These are phyloP conservation scores for Simplicillium aogashimaense DNA, from an alignment of 2,329 filamentous ascomycete genomes.

Conservation along the genomic window DNA sequence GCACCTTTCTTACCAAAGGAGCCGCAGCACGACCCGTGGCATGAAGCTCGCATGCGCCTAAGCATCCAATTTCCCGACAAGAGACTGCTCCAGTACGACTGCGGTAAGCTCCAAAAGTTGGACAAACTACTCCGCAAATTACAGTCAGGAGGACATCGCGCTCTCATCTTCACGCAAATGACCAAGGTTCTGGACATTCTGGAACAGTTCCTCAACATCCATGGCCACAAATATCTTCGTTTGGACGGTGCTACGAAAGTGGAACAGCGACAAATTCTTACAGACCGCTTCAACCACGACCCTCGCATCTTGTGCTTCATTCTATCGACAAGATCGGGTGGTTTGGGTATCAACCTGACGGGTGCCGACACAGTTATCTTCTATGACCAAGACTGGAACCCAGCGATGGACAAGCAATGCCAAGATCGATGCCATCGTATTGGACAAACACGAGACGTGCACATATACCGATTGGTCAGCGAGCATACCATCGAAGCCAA, in stretches of 20 bases:
- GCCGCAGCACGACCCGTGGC: conserved; percentile 67
- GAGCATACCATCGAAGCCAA: conserved; percentile 97
- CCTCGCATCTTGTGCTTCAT: conserved; percentile 90
- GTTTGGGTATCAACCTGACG: conserved; percentile 90
- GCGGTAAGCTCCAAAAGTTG: conserved; percentile 86
- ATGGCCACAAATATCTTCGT: conserved; percentile 92
- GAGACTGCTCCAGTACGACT: conserved; percentile 92
- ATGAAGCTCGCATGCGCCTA: conserved; percentile 82
- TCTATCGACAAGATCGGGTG: conserved; percentile 85
- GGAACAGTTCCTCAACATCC: conserved; percentile 95
- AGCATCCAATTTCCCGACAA: conserved; percentile 97
- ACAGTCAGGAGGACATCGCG: conserved; percentile 83
- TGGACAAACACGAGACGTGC: conserved; percentile 92
- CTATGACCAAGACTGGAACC: conserved; percentile 99
- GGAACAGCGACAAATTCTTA: conserved; percentile 89
- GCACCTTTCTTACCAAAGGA: conserved; percentile 47
- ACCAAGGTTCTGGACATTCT: conserved; percentile 96
- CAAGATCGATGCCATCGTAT: conserved; percentile 97
- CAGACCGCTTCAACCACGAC: conserved; percentile 94
- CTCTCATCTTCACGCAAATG: conserved; percentile 99
- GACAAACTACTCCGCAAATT: conserved; percentile 78
- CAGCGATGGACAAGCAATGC: conserved; percentile 98
- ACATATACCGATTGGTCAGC: conserved; percentile 91
- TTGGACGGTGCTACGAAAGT: conserved; percentile 95
- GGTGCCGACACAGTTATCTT: conserved; percentile 98